Base-by-base conservation (phyloP, 2,329 filamentous ascomycete genomes). In the Cordyceps tenuipes region DNA sequence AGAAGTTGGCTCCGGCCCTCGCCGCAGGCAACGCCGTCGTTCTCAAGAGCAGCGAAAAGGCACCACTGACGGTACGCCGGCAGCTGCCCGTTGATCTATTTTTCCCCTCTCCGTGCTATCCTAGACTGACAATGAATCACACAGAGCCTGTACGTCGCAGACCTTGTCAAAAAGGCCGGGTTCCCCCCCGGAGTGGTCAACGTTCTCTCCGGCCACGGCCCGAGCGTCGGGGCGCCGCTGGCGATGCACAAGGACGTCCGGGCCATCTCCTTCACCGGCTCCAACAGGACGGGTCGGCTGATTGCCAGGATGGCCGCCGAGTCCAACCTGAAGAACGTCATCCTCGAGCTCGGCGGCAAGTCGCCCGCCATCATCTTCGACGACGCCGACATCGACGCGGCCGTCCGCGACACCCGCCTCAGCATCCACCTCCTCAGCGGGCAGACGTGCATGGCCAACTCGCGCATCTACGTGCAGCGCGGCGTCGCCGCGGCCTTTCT, bases 231-330 rank as follows among this genome's bases (percentile, higher is more conserved):
- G 3, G 49, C 50, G 2, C 46, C 61, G 17, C 48, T 64, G 19
- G 62, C 63, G 0, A 50, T 29, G 9, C 63, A 63, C 49, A 61
- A 62, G 60, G 59, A 63, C 15, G 52, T 64, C 41, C 54, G 60
- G 6, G 60, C 44, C 12, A 39, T 64, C 4, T 39, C 59, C 13
- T 63, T 64, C 34, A 64, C 63, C 0, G 86, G 86, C 51, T 84
- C 80, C 23, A 89, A 85, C 1, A 75, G 75, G 5, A 89, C 85
- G 1, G 86, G 83, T n/a, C 79, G 80, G 53, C 78, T 85, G 65
- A 87, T 89, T 62, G 87, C 88, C 83, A 86, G 85, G 67, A 77
- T 81, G 72, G 85, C 86, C 1, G 76, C 82, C 3, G 73, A 78
- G 0, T 87, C 73, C 55, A 80, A 80, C 61, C 69, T 79, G 69